A percentile compares a stretch with the other conserved stretches of the same genome.
These are phyloP conservation scores for Magnaporthiopsis poae DNA, from an alignment of 2,329 filamentous ascomycete genomes.

Conservation along the genomic window DNA sequence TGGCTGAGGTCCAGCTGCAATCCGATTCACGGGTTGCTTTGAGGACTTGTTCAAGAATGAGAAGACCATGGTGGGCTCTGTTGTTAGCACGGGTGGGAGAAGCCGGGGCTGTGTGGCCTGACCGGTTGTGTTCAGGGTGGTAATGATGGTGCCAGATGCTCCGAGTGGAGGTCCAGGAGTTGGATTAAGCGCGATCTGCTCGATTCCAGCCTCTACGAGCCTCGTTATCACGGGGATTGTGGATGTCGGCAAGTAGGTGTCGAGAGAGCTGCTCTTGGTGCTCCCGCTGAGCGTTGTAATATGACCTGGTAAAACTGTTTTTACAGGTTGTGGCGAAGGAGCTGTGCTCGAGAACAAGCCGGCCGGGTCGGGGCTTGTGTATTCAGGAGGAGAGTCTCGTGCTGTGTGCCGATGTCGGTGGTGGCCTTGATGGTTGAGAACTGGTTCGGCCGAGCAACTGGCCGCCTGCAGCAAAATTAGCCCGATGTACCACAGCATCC, in stretches of 20 bases:
- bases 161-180: conserved; percentile 3
- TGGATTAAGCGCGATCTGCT: background rate
- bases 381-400: background rate
- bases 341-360: background rate
- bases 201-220: background rate
- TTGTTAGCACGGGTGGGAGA: background rate
- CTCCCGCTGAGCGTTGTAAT: background rate
- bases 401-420: background rate
- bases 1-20: background rate
- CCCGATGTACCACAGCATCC: background rate
- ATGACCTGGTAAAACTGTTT: background rate
- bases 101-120: background rate
- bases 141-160: conserved; percentile 1
- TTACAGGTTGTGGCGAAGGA: background rate
- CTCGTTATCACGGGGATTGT: background rate
- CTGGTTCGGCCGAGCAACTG: background rate
- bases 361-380: background rate
- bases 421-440: background rate
- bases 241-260: background rate
- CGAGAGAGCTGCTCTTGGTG: background rate
- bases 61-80: background rate
- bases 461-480: conserved; percentile 1
- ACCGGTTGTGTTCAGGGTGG: conserved; percentile 1
- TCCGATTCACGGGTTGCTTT: background rate
- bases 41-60: background rate